Conservation (phyloP, 495 filamentous ascomycete species). For the Friedmanniomyces simplex region DNA sequence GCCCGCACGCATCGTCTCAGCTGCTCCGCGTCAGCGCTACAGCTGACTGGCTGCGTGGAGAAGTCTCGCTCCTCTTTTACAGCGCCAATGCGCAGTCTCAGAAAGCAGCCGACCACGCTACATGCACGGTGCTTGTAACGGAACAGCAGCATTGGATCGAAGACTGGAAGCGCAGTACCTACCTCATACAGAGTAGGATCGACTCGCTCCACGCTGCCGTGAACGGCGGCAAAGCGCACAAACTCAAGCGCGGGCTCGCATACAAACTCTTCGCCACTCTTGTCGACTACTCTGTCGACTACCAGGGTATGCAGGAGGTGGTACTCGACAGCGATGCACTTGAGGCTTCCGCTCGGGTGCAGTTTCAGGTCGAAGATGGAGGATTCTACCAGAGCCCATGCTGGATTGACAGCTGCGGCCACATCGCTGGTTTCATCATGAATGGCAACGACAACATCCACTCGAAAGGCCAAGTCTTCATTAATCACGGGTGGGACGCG, state of each 20-base stretch:
- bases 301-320: slow-evolving; percentile 65
- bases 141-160: slow-evolving; percentile 20
- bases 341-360: slow-evolving; percentile 62
- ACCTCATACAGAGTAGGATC: slow-evolving; percentile 39
- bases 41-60: slow-evolving; percentile 18
- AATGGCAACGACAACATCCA: slow-evolving; percentile 6
- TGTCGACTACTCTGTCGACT: slow-evolving; percentile 58
- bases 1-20: slow-evolving; percentile 35
- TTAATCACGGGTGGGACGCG: slow-evolving; percentile 10
- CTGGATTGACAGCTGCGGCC: slow-evolving; percentile 12
- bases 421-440: slow-evolving; percentile 15
- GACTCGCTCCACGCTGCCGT: slow-evolving; percentile 33
- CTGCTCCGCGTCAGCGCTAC: slow-evolving; percentile 26
- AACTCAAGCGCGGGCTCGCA: slow-evolving; percentile 54
- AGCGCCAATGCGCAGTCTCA: slow-evolving; percentile 39
- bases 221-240: slow-evolving; percentile 23
- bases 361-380: background rate
- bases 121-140: slow-evolving; percentile 36
- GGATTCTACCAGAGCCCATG: slow-evolving; percentile 1
- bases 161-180: slow-evolving; percentile 42
- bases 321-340: slow-evolving; percentile 59
- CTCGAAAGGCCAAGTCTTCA: slow-evolving; percentile 2
- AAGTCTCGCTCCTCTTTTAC: slow-evolving; percentile 26
- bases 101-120: slow-evolving; percentile 42
- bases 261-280: slow-evolving; percentile 67